Percentiles rank a stretch among this genome's conserved stretches.
These are phyloP conservation scores for Didymella sp. DNA, from an alignment of 2,329 filamentous ascomycete genomes.

Conservation along the genomic window DNA sequence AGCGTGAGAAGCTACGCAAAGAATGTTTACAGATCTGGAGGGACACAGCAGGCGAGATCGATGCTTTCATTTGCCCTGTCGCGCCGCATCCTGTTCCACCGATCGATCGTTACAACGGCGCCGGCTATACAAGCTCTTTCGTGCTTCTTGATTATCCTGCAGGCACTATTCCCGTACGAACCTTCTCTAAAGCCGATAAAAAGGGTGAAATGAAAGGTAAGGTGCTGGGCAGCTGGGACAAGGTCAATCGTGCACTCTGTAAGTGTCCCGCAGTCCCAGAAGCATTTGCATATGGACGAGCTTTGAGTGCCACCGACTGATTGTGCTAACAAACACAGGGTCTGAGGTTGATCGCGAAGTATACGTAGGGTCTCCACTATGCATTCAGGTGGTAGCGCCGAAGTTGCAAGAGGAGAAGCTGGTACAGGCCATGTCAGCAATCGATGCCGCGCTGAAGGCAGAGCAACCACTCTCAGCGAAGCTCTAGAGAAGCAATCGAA, in stretches of 20 bases:
- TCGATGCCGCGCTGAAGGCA: slow-evolving; percentile 56
- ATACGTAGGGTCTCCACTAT: slow-evolving; percentile 62
- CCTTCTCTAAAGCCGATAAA: slow-evolving; percentile 59
- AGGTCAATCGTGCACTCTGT: slow-evolving; percentile 65
- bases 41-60: slow-evolving; percentile 55
- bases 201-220: slow-evolving; percentile 54
- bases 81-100: slow-evolving; percentile 69
- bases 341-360: slow-evolving; percentile 60
- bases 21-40: slow-evolving; percentile 66
- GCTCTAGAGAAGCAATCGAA: slow-evolving; percentile 20
- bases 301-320: neutral
- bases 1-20: slow-evolving; percentile 60
- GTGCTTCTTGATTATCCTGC: slow-evolving; percentile 69
- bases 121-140: slow-evolving; percentile 67
- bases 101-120: slow-evolving; percentile 68
- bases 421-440: slow-evolving; percentile 60
- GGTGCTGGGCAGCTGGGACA: slow-evolving; percentile 64
- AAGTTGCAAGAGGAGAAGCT: slow-evolving; percentile 63
- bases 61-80: slow-evolving; percentile 69
- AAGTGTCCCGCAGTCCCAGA: slow-evolving; percentile 21
- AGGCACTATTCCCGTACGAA: slow-evolving; percentile 63
- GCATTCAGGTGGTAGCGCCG: slow-evolving; percentile 64
- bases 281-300: neutral
- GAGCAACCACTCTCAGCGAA: slow-evolving; percentile 19
- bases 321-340: slow-evolving; percentile 33